Evolutionary conservation across 2,329 filamentous ascomycete species (phyloP).

Genomic region (Atkinsonella hypoxylon): DNA sequence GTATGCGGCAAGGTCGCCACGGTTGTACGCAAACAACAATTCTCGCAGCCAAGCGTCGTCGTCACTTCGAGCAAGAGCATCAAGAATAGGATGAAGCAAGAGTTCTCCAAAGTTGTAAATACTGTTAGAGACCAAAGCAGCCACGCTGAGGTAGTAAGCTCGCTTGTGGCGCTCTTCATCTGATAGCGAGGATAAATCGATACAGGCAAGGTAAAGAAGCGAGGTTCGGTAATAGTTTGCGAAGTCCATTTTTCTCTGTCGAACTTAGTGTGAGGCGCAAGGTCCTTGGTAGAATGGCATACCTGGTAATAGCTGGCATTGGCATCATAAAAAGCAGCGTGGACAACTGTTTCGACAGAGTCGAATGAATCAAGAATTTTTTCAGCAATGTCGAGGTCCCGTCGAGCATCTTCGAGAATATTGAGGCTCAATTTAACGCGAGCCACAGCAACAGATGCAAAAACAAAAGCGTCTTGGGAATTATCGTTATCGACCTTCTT

Average conservation of each 20-base stretch:
- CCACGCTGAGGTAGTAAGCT: slow-evolving; percentile 86
- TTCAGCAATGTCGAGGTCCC: slow-evolving; percentile 79
- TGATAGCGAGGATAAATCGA: slow-evolving; percentile 67
- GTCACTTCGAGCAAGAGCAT: slow-evolving; percentile 59
- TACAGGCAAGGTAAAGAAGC: slow-evolving; percentile 92
- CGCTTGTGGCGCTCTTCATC: slow-evolving; percentile 65
- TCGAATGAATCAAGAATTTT: slow-evolving; percentile 84
- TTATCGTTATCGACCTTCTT: slow-evolving; percentile 84
- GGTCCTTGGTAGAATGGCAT: slow-evolving; percentile 2
- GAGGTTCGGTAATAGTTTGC: slow-evolving; percentile 96
- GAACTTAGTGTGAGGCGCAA: neutral
- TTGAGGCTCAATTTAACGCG: slow-evolving; percentile 72
- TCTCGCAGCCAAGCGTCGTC: slow-evolving; percentile 82
- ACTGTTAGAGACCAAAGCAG: slow-evolving; percentile 81
- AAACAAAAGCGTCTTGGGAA: slow-evolving; percentile 92
- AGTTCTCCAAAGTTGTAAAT: slow-evolving; percentile 99
- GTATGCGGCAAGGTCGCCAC: slow-evolving; percentile 80
- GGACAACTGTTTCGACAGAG: slow-evolving; percentile 87
- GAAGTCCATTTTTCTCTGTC: slow-evolving; percentile 68
- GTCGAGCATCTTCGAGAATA: slow-evolving; percentile 71
- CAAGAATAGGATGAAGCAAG: slow-evolving; percentile 91
- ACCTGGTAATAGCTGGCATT: slow-evolving; percentile 91
- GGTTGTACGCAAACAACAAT: slow-evolving; percentile 95
- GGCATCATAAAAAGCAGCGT: slow-evolving; percentile 91
- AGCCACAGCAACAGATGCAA: slow-evolving; percentile 82